Percentiles rank a stretch among this genome's conserved stretches.
These are phyloP conservation scores for Escovopsis weberi DNA, from an alignment of 2,329 filamentous ascomycete genomes.

Conservation along the genomic window DNA sequence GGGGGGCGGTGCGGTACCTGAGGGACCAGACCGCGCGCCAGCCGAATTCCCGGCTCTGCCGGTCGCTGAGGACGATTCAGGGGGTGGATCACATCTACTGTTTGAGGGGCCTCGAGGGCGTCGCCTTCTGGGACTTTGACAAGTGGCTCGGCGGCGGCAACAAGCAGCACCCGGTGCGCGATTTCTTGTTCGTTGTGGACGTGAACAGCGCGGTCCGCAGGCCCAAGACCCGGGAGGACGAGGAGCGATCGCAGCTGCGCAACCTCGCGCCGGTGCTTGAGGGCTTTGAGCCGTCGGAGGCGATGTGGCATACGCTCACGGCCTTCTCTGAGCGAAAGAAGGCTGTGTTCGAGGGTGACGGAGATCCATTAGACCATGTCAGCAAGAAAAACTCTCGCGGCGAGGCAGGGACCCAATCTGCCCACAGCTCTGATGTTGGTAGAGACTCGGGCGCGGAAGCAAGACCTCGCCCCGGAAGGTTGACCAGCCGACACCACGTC, in stretches of 20 bases:
- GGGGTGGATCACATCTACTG: slow-evolving; percentile 29
- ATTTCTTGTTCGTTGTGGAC: slow-evolving; percentile 16
- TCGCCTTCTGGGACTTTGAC: slow-evolving; percentile 28
- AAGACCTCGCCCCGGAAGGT: no score
- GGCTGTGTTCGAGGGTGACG: no score
- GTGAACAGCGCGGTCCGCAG: slow-evolving; percentile 12
- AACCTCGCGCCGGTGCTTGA: slow-evolving; percentile 10
- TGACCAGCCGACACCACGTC: no score
- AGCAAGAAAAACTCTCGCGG: no score
- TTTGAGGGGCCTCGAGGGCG: slow-evolving; percentile 27
- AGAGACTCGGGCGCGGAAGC: no score
- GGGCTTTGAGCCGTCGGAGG: slow-evolving; percentile 1
- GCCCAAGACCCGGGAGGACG: slow-evolving; percentile 6
- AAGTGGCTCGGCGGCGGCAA: slow-evolving; percentile 8
- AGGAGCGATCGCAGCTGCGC: slow-evolving; percentile 7
- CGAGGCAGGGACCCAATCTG: no score
- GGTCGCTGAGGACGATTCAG: slow-evolving; percentile 26
- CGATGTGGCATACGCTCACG: slow-evolving; percentile 4
- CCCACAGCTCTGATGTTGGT: no score
- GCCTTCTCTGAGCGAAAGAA: not conserved
- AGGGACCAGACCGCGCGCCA: slow-evolving; percentile 19
- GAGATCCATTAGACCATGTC: no score
- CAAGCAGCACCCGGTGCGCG: slow-evolving; percentile 10
- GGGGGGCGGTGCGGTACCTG: slow-evolving; percentile 11
- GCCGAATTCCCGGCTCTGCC: slow-evolving; percentile 22